phyloP scores from a whole-genome alignment of 257 asterid genomes.

The Anisodus acutangulus region DNA sequence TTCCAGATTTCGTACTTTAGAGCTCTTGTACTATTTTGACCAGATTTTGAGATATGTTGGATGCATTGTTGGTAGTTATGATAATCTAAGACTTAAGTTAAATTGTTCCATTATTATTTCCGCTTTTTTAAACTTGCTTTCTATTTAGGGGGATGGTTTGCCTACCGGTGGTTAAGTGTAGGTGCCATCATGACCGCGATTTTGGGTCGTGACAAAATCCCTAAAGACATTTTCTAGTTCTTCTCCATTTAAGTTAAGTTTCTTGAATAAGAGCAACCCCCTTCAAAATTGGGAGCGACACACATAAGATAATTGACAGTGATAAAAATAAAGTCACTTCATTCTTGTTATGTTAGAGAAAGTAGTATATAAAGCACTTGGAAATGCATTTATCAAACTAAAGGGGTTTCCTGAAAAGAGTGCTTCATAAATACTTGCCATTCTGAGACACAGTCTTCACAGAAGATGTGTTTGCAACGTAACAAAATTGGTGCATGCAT shows the following conservation, averaged over 20 bases:
- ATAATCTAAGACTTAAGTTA: too few species aligned
- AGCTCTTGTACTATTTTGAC: too few species aligned
- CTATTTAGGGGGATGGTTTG: too few species aligned
- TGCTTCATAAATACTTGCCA: conserved; percentile 45
- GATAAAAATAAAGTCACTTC: not conserved
- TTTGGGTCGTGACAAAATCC: not conserved
- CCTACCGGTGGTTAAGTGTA: too few species aligned
- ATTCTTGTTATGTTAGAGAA: not conserved
- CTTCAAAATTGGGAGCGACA: not conserved
- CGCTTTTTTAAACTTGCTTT: too few species aligned
- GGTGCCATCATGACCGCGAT: too few species aligned
- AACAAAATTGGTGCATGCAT: conserved; percentile 65
- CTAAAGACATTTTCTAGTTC: not conserved
- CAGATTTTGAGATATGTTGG: too few species aligned
- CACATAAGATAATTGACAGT: not conserved
- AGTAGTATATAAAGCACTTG: not conserved
- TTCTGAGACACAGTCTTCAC: conserved; percentile 79
- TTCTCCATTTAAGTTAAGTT: not conserved
- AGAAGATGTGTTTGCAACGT: conserved; percentile 74
- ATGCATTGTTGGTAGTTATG: too few species aligned
- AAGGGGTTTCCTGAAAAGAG: not conserved
- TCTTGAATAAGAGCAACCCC: not conserved
- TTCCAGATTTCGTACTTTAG: too few species aligned
- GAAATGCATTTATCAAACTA: not conserved
- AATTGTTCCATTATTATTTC: too few species aligned